A percentile compares a stretch with the other conserved stretches of the same genome.
Conservation (phyloP, 352 stramenopile genomes). For the Phytophthora ramorum region DNA sequence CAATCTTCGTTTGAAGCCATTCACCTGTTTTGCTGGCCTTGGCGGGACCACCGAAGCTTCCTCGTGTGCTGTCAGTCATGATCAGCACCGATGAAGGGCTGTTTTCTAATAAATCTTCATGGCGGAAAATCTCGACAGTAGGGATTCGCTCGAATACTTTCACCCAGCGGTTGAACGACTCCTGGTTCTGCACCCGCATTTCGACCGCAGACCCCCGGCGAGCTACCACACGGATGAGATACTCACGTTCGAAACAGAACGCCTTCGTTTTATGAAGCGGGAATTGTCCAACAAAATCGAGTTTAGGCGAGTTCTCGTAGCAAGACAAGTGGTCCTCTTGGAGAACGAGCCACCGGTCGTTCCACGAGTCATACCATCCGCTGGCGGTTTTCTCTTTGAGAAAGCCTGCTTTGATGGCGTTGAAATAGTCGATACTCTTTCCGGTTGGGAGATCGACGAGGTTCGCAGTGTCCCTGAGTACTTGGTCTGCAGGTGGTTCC, state of each 20-base stretch:
- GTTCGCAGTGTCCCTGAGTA: slow-evolving; percentile 37
- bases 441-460: slow-evolving; percentile 66
- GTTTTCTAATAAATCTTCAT: slow-evolving; percentile 84
- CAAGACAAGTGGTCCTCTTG: slow-evolving; percentile 76
- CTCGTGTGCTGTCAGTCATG: slow-evolving; percentile 52
- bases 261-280: slow-evolving; percentile 68
- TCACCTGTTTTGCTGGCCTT: slow-evolving; percentile 40
- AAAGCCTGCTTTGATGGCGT: slow-evolving; percentile 74
- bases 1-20: slow-evolving; percentile 85
- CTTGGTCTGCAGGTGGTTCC: slow-evolving; percentile 12
- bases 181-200: slow-evolving; percentile 81
- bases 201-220: slow-evolving; percentile 72
- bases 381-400: slow-evolving; percentile 78
- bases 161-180: slow-evolving; percentile 80
- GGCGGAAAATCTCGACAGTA: slow-evolving; percentile 60
- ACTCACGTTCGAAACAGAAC: slow-evolving; percentile 77
- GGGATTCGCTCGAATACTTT: slow-evolving; percentile 68
- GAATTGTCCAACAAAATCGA: slow-evolving; percentile 80
- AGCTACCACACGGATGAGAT: slow-evolving; percentile 82
- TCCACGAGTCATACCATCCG: slow-evolving; percentile 86
- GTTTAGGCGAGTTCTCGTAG: slow-evolving; percentile 81
- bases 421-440: slow-evolving; percentile 82
- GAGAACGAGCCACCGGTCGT: slow-evolving; percentile 84
- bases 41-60: slow-evolving; percentile 22
- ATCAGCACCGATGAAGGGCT: slow-evolving; percentile 80